Percentiles rank a stretch among this genome's conserved stretches.
Conservation (phyloP, 768 basidiomycete genomes). For the Tylopilus sp. region DNA sequence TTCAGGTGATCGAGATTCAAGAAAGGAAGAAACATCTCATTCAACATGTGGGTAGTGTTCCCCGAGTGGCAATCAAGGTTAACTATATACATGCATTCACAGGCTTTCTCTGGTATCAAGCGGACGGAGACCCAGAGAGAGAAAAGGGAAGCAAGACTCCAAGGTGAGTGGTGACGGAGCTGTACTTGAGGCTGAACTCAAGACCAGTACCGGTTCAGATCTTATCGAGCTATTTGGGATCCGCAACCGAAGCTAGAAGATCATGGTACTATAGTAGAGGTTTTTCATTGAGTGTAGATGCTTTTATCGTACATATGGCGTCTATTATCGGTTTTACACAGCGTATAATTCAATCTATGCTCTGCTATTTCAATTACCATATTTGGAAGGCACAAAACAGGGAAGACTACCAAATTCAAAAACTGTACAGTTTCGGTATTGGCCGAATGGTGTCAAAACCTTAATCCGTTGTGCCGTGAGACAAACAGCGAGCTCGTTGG, state of each 20-base stretch:
- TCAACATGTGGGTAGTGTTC: slow-evolving; percentile 50
- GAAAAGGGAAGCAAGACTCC: slow-evolving; percentile 76
- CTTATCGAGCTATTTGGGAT: slow-evolving; percentile 57
- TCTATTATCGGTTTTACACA: slow-evolving; percentile 11
- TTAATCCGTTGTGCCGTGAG: slow-evolving; percentile 15
- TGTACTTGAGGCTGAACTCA: neutral
- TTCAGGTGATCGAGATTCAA: slow-evolving; percentile 77
- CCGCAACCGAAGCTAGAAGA: slow-evolving; percentile 20
- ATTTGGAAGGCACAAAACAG: too few species aligned
- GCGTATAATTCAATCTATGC: slow-evolving; percentile 5
- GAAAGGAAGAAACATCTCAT: slow-evolving; percentile 79
- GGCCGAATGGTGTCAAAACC: slow-evolving; percentile 23
- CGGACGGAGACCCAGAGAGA: slow-evolving; percentile 70
- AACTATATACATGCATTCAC: neutral
- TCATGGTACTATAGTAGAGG: neutral
- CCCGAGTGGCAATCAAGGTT: neutral
- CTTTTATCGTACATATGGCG: slow-evolving; percentile 12
- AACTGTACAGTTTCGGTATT: slow-evolving; percentile 32
- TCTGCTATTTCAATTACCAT: neutral
- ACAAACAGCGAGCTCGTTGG: slow-evolving; percentile 27
- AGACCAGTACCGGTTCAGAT: slow-evolving; percentile 35
- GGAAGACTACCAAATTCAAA: neutral
- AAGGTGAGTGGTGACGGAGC: slow-evolving; percentile 47
- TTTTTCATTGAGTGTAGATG: neutral
- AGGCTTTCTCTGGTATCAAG: slow-evolving; percentile 87